phyloP scores from a whole-genome alignment of 1,139 yeast genomes.

The Kodamaea alishanica region DNA sequence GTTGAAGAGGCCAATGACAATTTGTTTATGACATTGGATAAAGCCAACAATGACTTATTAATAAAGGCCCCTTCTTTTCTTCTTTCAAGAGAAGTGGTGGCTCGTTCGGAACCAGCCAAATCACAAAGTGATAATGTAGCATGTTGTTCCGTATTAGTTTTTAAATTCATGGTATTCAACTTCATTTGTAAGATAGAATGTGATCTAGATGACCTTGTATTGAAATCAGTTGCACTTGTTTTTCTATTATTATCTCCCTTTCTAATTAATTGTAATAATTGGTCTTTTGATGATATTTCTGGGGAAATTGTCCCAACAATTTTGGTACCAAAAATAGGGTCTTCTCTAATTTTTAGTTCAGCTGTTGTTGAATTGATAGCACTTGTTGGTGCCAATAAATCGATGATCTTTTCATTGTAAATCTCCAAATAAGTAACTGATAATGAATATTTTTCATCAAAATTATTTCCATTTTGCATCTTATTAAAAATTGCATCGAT shows the following conservation, averaged over 20 bases:
- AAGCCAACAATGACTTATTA: slow-evolving; percentile 82
- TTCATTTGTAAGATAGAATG: slow-evolving; percentile 85
- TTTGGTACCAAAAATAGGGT: slow-evolving; percentile 64
- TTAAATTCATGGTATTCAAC: slow-evolving; percentile 43
- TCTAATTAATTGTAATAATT: slow-evolving; percentile 57
- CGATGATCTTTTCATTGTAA: slow-evolving; percentile 82
- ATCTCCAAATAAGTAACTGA: slow-evolving; percentile 79
- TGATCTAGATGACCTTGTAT: slow-evolving; percentile 80
- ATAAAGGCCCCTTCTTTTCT: slow-evolving; percentile 91
- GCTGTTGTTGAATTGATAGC: slow-evolving; percentile 8
- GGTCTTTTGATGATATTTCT: slow-evolving; percentile 51
- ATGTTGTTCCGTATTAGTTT: slow-evolving; percentile 40
- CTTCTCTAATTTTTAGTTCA: slow-evolving; percentile 76
- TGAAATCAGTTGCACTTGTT: slow-evolving; percentile 87
- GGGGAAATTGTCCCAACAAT: slow-evolving; percentile 75
- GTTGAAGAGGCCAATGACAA: slow-evolving; percentile 44
- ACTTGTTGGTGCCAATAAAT: slow-evolving; percentile 46
- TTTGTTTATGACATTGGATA: slow-evolving; percentile 85
- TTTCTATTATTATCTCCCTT: slow-evolving; percentile 72
- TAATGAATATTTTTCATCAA: slow-evolving; percentile 37
- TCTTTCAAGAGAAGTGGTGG: slow-evolving; percentile 75
- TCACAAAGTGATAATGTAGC: slow-evolving; percentile 86
- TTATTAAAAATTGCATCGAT: slow-evolving; percentile 61
- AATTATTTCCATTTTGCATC: slow-evolving; percentile 24
- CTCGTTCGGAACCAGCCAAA: slow-evolving; percentile 93